phyloP scores from a whole-genome alignment of 2,329 filamentous ascomycete genomes.

The Cercospora berteroae region DNA sequence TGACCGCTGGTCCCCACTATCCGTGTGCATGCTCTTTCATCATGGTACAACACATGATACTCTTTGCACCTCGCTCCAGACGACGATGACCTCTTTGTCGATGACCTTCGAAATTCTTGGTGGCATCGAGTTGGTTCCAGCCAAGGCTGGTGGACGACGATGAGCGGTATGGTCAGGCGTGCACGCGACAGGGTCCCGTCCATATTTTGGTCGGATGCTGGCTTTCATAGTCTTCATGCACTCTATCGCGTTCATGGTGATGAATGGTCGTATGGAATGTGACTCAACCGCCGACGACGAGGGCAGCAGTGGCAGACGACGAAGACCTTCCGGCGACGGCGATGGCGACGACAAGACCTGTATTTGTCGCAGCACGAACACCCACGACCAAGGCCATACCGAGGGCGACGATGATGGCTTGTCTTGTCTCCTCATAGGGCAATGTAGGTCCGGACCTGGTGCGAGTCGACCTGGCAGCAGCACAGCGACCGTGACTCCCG shows the following conservation, averaged over 20 bases:
- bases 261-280: no score
- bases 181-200: no score
- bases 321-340: no score
- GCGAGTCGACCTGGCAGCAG: background rate
- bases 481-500: background rate
- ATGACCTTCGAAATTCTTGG: background rate
- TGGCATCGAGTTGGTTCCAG: background rate
- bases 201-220: no score
- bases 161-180: background rate
- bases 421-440: background rate
- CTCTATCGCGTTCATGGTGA: no score
- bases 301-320: background rate
- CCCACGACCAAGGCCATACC: no score
- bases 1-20: background rate
- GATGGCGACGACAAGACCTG: no score
- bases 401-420: background rate
- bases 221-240: no score
- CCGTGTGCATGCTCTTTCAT: constrained; percentile 13
- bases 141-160: background rate
- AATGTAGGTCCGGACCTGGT: background rate
- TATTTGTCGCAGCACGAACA: no score
- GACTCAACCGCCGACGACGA: background rate
- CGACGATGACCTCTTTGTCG: background rate
- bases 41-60: background rate
- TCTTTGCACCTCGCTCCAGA: background rate